Evolutionary conservation across 805 yeast species (phyloP), one percentile per base, ranked within the genome.

Genomic region (Pichia manshurica): DNA sequence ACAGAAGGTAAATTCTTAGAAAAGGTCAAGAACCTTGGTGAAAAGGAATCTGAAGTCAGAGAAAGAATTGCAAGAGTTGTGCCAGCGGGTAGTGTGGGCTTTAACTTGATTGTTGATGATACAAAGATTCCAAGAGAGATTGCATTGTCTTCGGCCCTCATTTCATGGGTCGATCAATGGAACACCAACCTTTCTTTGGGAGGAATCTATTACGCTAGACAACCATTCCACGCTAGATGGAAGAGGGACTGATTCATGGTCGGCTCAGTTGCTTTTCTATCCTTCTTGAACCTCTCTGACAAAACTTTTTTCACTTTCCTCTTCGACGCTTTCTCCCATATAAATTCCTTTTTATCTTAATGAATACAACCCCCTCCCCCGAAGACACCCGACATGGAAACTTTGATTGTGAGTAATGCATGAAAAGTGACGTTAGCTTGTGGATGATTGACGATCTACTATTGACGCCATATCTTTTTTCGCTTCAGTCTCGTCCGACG

Each of bases 81-180:
- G 42, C 73, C 80, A n/a, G 74, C 77, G 29, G 82, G 79, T 7
- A 55, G 55, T 22, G 63, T 70, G 32, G 84, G 84, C 5, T 81
- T 81, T 64, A 78, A 77, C 41, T 59, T 81, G 41, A 64, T 62
- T 48, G 68, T 79, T 35, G 83, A 81, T 58, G 81, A 76, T 55
- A 45, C 73, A 28, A 73, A 78, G 57, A 74, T 81, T 32, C 71
- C 77, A n/a, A 64, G 75, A 42, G 84, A 79, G 53, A 55, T 81
- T 64, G 86, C 84, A 1, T 59, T 81, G 17, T 65, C 79, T 15
- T 73, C 82, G 8, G 85, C 84, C 4, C 63, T 81, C 50, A 75
- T 79, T 49, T 77, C 84, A 38, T 75, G 68, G 57, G 73, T 81
- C 48, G 87, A 81, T 57, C 85, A 79, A 49, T 81, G 87, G 87